Evolutionary conservation across 1,284 basidiomycete species (phyloP).

Genomic region (Heterobasidion parviporum): DNA sequence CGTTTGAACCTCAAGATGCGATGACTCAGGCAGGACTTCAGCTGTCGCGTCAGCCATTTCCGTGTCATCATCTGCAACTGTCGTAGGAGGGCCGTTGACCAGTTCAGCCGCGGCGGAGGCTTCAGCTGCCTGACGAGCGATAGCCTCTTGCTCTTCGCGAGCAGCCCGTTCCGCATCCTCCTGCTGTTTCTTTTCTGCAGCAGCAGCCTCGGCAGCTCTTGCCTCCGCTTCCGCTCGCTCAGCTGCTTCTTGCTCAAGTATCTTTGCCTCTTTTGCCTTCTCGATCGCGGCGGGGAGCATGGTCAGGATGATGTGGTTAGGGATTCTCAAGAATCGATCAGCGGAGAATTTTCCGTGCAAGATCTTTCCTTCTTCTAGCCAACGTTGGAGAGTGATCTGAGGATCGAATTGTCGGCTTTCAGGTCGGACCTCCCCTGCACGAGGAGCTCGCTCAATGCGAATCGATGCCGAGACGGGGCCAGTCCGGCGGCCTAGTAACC

Average conservation of each 20-base stretch:
- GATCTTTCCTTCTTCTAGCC: constrained; percentile 85
- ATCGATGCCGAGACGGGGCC: constrained; percentile 45
- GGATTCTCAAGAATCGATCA: constrained; percentile 60
- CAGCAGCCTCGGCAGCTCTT: constrained; percentile 16
- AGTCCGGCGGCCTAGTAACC: constrained; percentile 34
- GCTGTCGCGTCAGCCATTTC: constrained; percentile 33
- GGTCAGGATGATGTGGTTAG: constrained; percentile 68
- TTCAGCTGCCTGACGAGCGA: constrained; percentile 8
- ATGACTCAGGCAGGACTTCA: constrained; percentile 11
- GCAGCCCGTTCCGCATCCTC: constrained; percentile 16
- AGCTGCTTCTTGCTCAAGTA: constrained; percentile 35
- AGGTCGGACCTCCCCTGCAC: constrained; percentile 36
- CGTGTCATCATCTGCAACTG: constrained; percentile 14
- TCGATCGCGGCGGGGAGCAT: constrained; percentile 79
- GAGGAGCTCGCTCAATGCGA: constrained; percentile 49
- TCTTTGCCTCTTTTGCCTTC: constrained; percentile 32
- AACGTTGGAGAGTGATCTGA: constrained; percentile 78
- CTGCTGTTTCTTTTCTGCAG: constrained; percentile 8
- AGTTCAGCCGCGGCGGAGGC: not conserved
- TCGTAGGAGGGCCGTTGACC: not conserved
- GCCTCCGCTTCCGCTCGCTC: constrained; percentile 31
- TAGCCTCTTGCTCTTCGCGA: constrained; percentile 15
- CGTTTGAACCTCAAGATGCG: constrained; percentile 18
- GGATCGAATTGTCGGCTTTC: constrained; percentile 66
- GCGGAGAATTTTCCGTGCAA: constrained; percentile 67